phyloP scores from a whole-genome alignment of 2,329 filamentous ascomycete species.

The Aspergillus ustus region DNA sequence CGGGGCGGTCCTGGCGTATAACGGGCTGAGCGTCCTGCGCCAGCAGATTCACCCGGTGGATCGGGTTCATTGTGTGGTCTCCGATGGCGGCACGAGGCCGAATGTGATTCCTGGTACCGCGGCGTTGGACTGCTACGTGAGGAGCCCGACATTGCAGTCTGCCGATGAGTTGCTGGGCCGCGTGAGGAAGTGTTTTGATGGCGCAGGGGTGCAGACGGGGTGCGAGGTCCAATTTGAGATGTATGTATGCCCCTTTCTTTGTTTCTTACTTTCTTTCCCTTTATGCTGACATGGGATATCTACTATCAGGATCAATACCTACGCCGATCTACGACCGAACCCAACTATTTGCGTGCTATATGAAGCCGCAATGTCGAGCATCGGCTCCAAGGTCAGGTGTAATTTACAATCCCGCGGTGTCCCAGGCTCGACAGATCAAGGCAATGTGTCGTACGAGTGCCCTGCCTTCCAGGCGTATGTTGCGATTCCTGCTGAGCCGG shows the following conservation, averaged over 20 bases:
- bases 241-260: too few relatives aligned
- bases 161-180: constrained; percentile 38
- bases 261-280: too few relatives aligned
- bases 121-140: constrained; percentile 51
- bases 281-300: too few relatives aligned
- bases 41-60: constrained; percentile 61
- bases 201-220: constrained; percentile 41
- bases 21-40: constrained; percentile 55
- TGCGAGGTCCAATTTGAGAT: constrained; percentile 36
- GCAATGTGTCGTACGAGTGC: constrained; percentile 55
- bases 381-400: constrained; percentile 45
- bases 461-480: constrained; percentile 57
- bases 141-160: constrained; percentile 49
- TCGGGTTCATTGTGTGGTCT: constrained; percentile 60
- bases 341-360: constrained; percentile 51
- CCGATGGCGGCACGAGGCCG: constrained; percentile 56
- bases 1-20: constrained; percentile 55
- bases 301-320: constrained; percentile 38
- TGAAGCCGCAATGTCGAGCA: constrained; percentile 49
- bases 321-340: constrained; percentile 54
- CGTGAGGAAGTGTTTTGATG: constrained; percentile 42
- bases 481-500: constrained; percentile 46
- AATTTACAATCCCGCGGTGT: constrained; percentile 29
- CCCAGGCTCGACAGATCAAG: constrained; percentile 22
- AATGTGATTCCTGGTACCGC: constrained; percentile 63